phyloP scores from a whole-genome alignment of 2,329 filamentous ascomycete genomes.

The Epicoccum sorghinum region DNA sequence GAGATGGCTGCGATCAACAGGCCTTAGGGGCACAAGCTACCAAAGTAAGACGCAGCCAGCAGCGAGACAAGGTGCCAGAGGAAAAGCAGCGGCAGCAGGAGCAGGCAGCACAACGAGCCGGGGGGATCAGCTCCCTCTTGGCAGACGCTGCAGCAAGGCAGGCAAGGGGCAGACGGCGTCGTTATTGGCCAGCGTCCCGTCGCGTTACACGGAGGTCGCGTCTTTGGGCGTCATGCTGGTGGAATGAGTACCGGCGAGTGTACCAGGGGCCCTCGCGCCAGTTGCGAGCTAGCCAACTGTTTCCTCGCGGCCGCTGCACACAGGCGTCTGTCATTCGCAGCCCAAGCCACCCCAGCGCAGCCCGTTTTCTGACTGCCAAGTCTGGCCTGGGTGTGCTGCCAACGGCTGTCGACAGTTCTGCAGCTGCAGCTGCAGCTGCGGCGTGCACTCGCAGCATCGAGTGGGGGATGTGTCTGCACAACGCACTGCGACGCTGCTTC shows the following conservation, averaged over 20 bases:
- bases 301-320: constrained; percentile 18
- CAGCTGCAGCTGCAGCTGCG: background rate
- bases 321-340: constrained; percentile 20
- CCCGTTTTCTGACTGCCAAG: constrained; percentile 7
- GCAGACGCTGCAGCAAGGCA: constrained; percentile 35
- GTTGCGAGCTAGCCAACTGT: constrained; percentile 31
- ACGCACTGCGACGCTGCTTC: constrained; percentile 11
- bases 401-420: constrained; percentile 13
- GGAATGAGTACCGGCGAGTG: too few species aligned
- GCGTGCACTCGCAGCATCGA: background rate
- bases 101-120: constrained; percentile 16
- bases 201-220: constrained; percentile 28
- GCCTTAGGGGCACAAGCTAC: background rate
- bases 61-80: background rate
- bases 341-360: constrained; percentile 17
- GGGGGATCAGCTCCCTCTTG: constrained; percentile 21
- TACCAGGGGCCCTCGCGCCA: constrained; percentile 18
- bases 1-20: constrained; percentile 7
- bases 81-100: background rate
- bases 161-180: constrained; percentile 33
- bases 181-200: background rate
- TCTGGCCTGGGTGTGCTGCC: background rate
- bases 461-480: constrained; percentile 6
- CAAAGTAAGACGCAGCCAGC: constrained; percentile 8
- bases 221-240: background rate